Percentiles rank a stretch among this genome's conserved stretches.
These are phyloP conservation scores for Euphorbia schlechtendalii DNA, from an alignment of 441 rosid genomes.

Conservation along the genomic window DNA sequence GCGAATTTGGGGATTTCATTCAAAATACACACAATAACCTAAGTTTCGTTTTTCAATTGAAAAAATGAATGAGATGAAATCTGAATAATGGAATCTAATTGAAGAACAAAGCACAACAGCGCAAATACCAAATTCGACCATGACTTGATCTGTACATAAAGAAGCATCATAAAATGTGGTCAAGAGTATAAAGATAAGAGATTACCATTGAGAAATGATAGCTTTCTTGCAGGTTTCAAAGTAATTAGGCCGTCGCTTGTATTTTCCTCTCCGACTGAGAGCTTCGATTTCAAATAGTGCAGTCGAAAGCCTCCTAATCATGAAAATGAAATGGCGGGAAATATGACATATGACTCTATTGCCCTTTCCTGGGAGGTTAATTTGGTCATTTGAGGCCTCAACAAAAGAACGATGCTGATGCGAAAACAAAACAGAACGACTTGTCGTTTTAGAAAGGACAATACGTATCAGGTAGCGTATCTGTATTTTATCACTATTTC, in stretches of 20 bases:
- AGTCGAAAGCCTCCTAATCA: not conserved
- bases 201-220: conserved; percentile 11
- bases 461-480: too few relatives aligned
- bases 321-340: conserved; percentile 4
- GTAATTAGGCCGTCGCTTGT: not conserved
- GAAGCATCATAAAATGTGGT: not conserved
- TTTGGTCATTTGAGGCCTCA: not conserved
- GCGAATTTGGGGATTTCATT: not conserved
- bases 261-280: not conserved
- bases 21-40: not conserved
- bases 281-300: not conserved
- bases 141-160: not conserved
- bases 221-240: not conserved
- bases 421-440: not conserved
- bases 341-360: not conserved
- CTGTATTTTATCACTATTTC: too few relatives aligned
- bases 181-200: not conserved
- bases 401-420: not conserved
- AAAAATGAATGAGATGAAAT: not conserved
- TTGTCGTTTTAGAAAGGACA: too few relatives aligned
- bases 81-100: not conserved
- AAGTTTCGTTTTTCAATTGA: not conserved
- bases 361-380: not conserved
- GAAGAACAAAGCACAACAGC: not conserved
- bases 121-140: not conserved